A percentile compares a stretch with the other conserved stretches of the same genome.
Conservation (phyloP, 148 eudicot genomes). For the Cornus florida region DNA sequence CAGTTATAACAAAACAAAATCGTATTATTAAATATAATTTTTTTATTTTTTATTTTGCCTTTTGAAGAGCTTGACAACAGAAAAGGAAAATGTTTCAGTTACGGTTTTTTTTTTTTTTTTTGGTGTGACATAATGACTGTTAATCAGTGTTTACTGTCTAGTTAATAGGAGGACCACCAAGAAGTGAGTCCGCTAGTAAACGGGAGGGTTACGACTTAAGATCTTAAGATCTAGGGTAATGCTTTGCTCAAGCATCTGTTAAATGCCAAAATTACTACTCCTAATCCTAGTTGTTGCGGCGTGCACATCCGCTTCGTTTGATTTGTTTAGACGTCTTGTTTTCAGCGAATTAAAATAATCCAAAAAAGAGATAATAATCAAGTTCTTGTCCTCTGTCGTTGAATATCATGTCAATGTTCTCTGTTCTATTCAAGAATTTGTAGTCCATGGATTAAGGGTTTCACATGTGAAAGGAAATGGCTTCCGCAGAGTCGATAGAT, state of each 20-base stretch:
- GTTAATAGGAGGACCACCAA: not conserved
- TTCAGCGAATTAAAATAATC: not conserved
- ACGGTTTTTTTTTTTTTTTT: no score
- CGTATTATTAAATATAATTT: no score
- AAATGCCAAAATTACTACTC: no score
- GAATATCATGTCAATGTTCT: not conserved
- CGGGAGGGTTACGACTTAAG: no score
- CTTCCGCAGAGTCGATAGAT: constrained; percentile 20
- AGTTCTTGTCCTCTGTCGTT: not conserved
- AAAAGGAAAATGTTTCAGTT: no score
- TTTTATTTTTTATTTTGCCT: no score
- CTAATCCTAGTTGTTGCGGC: not conserved
- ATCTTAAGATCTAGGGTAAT: no score
- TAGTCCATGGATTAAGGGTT: not conserved
- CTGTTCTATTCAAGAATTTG: not conserved
- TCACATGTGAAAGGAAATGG: constrained; percentile 1
- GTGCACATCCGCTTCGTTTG: not conserved
- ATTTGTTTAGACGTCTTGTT: not conserved
- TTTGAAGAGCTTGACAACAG: no score
- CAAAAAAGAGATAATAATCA: not conserved
- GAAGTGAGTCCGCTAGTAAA: no score
- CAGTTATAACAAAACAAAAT: no score
- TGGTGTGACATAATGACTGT: no score
- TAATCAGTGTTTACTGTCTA: not conserved
- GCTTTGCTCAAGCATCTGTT: no score